These are phyloP conservation scores for Zychaea mexicana DNA, from an alignment of 371 early-diverging fungal species.

Conservation along the genomic window DNA sequence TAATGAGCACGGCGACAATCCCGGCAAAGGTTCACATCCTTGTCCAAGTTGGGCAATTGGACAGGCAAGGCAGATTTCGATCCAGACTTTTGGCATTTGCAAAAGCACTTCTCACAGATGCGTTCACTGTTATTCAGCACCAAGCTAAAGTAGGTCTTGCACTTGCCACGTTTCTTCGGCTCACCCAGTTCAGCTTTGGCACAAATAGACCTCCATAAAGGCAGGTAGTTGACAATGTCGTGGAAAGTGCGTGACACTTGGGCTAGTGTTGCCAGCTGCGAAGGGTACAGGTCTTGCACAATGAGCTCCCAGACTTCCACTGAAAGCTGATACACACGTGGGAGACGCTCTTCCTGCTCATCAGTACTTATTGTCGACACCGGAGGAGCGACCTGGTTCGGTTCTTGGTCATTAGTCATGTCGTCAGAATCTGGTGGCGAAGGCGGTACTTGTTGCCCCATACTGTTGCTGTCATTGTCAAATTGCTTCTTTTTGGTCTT, in stretches of 20 bases:
- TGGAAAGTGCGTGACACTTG: background rate
- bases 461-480: too few relatives aligned
- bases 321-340: background rate
- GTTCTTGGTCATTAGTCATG: too few relatives aligned
- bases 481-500: background rate
- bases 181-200: background rate
- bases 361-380: too few relatives aligned
- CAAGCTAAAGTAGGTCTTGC: background rate
- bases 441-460: too few relatives aligned
- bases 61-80: background rate
- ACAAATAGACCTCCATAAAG: background rate
- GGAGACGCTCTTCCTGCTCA: background rate
- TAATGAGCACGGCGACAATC: background rate
- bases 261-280: background rate
- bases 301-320: constrained; percentile 10
- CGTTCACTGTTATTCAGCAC: background rate
- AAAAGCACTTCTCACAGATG: constrained; percentile 5
- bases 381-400: too few relatives aligned
- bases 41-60: background rate
- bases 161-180: background rate
- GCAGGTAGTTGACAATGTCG: background rate
- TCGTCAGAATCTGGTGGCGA: too few relatives aligned
- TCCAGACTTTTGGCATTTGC: background rate
- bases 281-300: background rate
- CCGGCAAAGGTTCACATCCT: background rate